These are phyloP conservation scores for Penicillium psychrofluorescens DNA, from an alignment of 495 filamentous ascomycete species.

Conservation along the genomic window DNA sequence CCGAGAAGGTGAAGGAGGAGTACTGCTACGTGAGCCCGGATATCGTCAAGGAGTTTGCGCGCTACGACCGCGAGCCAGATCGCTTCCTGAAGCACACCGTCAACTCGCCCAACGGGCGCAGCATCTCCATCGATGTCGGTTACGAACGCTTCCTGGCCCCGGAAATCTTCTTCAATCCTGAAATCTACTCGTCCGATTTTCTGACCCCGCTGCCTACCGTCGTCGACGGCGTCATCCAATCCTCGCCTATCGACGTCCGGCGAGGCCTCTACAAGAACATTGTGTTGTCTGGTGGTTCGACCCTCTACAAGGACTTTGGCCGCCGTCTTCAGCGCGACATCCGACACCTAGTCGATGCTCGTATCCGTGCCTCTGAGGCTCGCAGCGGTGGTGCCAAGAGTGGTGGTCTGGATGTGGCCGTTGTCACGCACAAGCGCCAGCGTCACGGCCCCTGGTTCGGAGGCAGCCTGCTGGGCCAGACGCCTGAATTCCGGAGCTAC, in stretches of 20 bases:
- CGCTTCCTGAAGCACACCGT: conserved; percentile 86
- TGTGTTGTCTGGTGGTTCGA: conserved; percentile 92
- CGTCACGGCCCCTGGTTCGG: conserved; percentile 97
- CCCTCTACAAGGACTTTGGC: conserved; percentile 96
- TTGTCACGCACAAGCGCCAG: conserved; percentile 94
- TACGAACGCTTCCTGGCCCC: conserved; percentile 98
- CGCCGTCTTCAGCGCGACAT: conserved; percentile 93
- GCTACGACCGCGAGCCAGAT: conserved; percentile 86
- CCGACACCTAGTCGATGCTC: conserved; percentile 84
- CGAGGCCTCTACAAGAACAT: conserved; percentile 99
- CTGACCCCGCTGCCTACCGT: conserved; percentile 88
- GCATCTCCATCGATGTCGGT: conserved; percentile 81
- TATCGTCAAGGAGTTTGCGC: conserved; percentile 94
- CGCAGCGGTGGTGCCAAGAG: conserved; percentile 73
- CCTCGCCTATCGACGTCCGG: conserved; percentile 93
- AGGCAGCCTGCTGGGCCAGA: conserved; percentile 91
- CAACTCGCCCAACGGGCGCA: conserved; percentile 76
- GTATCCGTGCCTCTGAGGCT: conserved; percentile 86
- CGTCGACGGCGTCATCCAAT: conserved; percentile 94
- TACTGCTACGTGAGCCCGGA: conserved; percentile 97
- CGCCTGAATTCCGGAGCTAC: conserved; percentile 97
- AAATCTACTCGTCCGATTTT: conserved; percentile 98
- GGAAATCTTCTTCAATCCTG: conserved; percentile 99
- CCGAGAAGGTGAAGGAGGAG: conserved; percentile 95
- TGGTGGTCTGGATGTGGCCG: conserved; percentile 88